Conservation (phyloP, 495 filamentous ascomycete species). For the Penicillium egyptiacum region DNA sequence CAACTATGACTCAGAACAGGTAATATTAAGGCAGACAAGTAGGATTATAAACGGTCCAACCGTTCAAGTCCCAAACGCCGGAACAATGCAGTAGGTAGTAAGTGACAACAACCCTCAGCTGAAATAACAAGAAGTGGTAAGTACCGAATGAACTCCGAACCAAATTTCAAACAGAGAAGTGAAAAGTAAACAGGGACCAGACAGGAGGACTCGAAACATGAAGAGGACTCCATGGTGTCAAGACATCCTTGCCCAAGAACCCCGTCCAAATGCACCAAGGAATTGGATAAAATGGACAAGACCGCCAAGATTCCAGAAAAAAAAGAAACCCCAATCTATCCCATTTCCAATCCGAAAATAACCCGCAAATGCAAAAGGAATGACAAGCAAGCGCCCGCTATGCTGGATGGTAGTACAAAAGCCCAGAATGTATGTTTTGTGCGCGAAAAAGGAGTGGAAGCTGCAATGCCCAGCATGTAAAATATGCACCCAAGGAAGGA, state of each 20-base stretch:
- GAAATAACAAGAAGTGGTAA: conserved; percentile 18
- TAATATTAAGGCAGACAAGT: conserved; percentile 1
- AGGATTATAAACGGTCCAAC: conserved; percentile 5
- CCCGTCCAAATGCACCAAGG: not conserved
- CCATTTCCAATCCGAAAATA: conserved; percentile 33
- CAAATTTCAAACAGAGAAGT: conserved; percentile 2
- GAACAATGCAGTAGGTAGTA: conserved; percentile 28
- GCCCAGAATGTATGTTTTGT: conserved; percentile 26
- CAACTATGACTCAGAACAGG: not conserved
- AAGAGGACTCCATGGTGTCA: not conserved
- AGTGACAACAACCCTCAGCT: conserved; percentile 25
- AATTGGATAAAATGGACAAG: conserved; percentile 8
- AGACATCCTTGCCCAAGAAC: not conserved
- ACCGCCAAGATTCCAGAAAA: conserved; percentile 22
- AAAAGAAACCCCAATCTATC: conserved; percentile 19
- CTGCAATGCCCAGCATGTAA: conserved; percentile 36
- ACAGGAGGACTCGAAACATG: conserved; percentile 1
- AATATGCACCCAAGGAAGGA: conserved; percentile 41
- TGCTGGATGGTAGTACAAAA: conserved; percentile 45
- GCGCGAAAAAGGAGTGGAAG: conserved; percentile 39
- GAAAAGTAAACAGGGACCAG: not conserved
- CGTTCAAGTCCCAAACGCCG: conserved; percentile 27
- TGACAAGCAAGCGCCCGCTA: conserved; percentile 48
- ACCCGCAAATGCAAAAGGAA: conserved; percentile 47
- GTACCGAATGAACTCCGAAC: conserved; percentile 19